Base-by-base conservation (phyloP, 305 asterid species). In the Solanum hybrid region DNA sequence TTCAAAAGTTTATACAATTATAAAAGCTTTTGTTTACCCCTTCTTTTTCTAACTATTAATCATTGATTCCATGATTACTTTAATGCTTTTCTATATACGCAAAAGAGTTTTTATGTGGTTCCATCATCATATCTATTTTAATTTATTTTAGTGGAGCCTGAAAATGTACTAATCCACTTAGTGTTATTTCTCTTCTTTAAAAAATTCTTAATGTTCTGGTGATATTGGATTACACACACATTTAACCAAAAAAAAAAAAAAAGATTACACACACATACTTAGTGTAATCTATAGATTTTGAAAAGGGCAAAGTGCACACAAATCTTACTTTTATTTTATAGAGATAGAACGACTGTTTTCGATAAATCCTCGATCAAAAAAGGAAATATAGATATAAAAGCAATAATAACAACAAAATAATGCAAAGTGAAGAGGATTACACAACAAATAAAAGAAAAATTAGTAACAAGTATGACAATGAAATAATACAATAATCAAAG, bases 301-400 rank as follows among this genome's bases (percentile, higher is more conserved):
- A 4, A 0, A 69, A 24, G 0, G 31, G 1, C 1, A 69, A 5
- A 24, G 6, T 69, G 16, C 5, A 24, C 3, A 69, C 0, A 69
- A 0, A 69, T 5, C 0, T 64, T 69, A 69, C 3, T 4, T 5
- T 2, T 24, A 24, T 1, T 10, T 69, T 0, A 69, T 24, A 69
- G 0, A 69, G 1, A 24, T 24, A 24, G 3, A 5, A 12, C 0
- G 0, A 24, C 0, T 26, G 1, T n/a, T 2, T 5, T 0, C 1
- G 0, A 24, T 69, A 2, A 2, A 24, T 69, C 3, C 1, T 69
- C 0, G 0, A 24, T 24, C 12, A 0, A 69, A 69, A 69, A 69
- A 69, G 1, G 7, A 5, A 5, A 24, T 69, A 26, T n/a, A 69
- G 1, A 24, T 10, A 69, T 24, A 3, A 10, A 5, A 69, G 1